phyloP scores from a whole-genome alignment of 495 filamentous ascomycete species.

The Podospora fimiseda region DNA sequence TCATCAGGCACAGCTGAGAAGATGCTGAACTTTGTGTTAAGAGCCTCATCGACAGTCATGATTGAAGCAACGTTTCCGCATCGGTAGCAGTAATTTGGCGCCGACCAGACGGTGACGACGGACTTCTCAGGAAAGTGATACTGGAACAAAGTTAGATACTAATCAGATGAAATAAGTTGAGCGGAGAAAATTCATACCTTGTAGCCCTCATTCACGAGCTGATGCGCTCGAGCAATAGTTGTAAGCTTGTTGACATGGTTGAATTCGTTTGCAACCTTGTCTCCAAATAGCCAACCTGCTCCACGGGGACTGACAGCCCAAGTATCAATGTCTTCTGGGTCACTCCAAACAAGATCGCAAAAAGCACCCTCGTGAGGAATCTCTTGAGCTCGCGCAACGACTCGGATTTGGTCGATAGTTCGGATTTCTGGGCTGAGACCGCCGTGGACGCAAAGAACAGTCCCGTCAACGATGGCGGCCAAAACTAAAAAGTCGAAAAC shows the following conservation, averaged over 20 bases:
- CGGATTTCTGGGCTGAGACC: conserved; percentile 95
- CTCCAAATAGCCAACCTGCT: conserved; percentile 94
- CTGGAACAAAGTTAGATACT: conserved; percentile 28
- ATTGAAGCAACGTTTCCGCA: conserved; percentile 97
- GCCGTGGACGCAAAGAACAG: conserved; percentile 94
- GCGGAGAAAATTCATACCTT: conserved; percentile 50
- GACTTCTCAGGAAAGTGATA: conserved; percentile 94
- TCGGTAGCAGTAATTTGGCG: conserved; percentile 98
- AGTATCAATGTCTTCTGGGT: conserved; percentile 96
- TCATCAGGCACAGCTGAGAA: conserved; percentile 93
- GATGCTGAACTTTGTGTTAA: conserved; percentile 84
- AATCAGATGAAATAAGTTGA: conserved; percentile 11
- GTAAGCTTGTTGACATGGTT: conserved; percentile 96
- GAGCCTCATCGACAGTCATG: conserved; percentile 82
- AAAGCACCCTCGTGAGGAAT: conserved; percentile 98
- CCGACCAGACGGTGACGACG: conserved; percentile 98
- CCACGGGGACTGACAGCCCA: conserved; percentile 95
- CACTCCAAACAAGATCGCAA: conserved; percentile 96
- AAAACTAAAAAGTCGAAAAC: conserved; percentile 97
- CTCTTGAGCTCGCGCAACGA: conserved; percentile 93
- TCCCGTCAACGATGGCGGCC: conserved; percentile 93
- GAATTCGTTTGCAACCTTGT: conserved; percentile 97
- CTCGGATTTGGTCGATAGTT: conserved; percentile 93
- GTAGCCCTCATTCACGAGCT: conserved; percentile 96
- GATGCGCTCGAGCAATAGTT: conserved; percentile 91